phyloP scores from a whole-genome alignment of 345 rosid species.

The Ceriops tagal region DNA sequence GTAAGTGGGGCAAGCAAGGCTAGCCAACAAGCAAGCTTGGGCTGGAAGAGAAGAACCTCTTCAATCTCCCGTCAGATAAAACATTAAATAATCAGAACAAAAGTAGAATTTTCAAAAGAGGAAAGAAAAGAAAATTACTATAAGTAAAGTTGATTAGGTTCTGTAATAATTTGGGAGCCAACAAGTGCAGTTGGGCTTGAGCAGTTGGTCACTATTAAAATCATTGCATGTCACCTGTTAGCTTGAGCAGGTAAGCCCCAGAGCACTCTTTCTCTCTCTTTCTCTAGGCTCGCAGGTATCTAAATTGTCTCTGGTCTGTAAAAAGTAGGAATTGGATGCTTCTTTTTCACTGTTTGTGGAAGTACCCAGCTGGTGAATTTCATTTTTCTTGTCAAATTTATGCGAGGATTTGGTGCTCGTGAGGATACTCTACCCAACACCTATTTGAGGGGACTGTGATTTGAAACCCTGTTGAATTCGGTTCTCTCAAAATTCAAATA shows the following conservation, averaged over 20 bases:
- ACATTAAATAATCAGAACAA: conserved; percentile 2
- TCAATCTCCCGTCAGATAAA: conserved; percentile 32
- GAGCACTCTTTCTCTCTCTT: conserved; percentile 12
- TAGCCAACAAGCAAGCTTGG: conserved; percentile 57
- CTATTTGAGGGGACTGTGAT: conserved; percentile 36
- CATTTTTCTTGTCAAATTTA: conserved; percentile 40
- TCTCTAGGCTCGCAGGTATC: conserved; percentile 22
- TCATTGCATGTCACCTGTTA: conserved; percentile 43
- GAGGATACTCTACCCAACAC: conserved; percentile 26
- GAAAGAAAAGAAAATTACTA: conserved; percentile 4
- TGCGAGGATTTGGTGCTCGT: conserved; percentile 63
- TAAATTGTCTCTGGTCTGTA: conserved; percentile 28
- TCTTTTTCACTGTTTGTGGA: conserved; percentile 40
- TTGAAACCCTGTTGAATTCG: conserved; percentile 34
- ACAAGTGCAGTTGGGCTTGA: conserved; percentile 48
- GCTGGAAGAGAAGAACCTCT: conserved; percentile 70
- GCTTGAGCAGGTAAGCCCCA: conserved; percentile 46
- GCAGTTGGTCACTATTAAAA: conserved; percentile 62
- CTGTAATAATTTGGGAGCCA: conserved; percentile 59
- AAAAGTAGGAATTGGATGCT: conserved; percentile 66
- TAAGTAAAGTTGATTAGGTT: conserved; percentile 39
- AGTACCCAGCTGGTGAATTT: conserved; percentile 42
- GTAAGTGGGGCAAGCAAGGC: conserved; percentile 44
- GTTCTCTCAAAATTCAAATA: conserved; percentile 45
- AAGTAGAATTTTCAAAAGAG: neutral